Conservation (phyloP, 2,329 filamentous ascomycete genomes). For the Aureobasidium sp. region DNA sequence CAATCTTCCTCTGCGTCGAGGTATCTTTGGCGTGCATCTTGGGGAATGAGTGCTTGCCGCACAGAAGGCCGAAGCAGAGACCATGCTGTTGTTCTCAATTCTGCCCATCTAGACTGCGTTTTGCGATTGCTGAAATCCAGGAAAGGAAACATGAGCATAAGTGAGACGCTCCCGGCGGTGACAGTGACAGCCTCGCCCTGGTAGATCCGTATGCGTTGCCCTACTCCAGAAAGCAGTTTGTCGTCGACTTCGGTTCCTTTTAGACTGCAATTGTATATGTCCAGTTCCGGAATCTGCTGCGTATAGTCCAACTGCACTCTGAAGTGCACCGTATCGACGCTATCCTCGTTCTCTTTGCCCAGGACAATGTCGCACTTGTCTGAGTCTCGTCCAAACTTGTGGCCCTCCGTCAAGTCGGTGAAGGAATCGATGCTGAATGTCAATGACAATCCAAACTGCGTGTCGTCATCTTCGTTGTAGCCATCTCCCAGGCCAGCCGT, state of each 20-base stretch:
- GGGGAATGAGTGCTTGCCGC: neutral
- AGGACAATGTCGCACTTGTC: conserved; percentile 1
- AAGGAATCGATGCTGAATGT: neutral
- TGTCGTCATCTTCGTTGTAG: neutral
- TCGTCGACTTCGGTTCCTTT: neutral
- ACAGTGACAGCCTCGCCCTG: neutral
- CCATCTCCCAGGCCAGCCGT: neutral
- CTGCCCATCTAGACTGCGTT: neutral
- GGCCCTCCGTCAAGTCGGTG: neutral
- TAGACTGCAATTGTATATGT: conserved; percentile 1
- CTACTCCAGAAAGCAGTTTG: neutral
- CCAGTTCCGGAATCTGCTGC: neutral
- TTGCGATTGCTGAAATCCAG: conserved; percentile 1
- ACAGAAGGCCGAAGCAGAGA: neutral
- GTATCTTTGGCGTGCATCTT: conserved; percentile 2
- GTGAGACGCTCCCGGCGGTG: neutral
- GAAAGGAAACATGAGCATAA: neutral
- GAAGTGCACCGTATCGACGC: neutral
- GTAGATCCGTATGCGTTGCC: neutral
- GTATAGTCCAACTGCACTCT: conserved; percentile 1
- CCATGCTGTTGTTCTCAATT: neutral
- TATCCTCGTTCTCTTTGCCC: neutral
- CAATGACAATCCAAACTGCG: neutral
- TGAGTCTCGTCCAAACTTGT: neutral
- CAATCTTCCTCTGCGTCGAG: conserved; percentile 6